Evolutionary conservation across 805 yeast species (phyloP).

Genomic region (Saturnispora zaruensis): DNA sequence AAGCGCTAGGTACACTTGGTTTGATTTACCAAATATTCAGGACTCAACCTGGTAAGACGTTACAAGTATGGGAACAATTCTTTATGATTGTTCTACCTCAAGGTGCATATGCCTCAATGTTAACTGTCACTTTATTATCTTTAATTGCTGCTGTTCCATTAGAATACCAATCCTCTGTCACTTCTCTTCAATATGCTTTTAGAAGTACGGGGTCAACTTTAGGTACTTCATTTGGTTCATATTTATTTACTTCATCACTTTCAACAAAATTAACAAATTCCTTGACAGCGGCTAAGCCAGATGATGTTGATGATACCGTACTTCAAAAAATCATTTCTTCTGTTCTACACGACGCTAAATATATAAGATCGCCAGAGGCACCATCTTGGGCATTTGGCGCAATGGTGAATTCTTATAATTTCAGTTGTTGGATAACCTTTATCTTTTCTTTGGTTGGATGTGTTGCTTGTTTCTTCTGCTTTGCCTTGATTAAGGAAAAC

Average conservation of each 20-base stretch:
- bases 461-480: conserved; percentile 32
- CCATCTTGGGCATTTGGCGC: conserved; percentile 43
- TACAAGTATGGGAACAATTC: conserved; percentile 33
- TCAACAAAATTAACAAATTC: conserved; percentile 21
- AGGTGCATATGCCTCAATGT: conserved; percentile 46
- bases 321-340: conserved; percentile 38
- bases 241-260: conserved; percentile 47
- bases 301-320: conserved; percentile 29
- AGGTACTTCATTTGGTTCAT: conserved; percentile 57
- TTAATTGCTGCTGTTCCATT: conserved; percentile 66
- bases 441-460: conserved; percentile 34
- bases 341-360: conserved; percentile 52
- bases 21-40: conserved; percentile 18
- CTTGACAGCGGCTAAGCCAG: conserved; percentile 29
- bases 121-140: conserved; percentile 58
- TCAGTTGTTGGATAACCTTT: conserved; percentile 47
- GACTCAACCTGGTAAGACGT: conserved; percentile 19
- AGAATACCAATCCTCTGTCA: conserved; percentile 57
- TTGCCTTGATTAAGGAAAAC: conserved; percentile 49
- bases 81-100: conserved; percentile 41
- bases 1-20: conserved; percentile 39
- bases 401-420: conserved; percentile 42
- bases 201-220: conserved; percentile 59
- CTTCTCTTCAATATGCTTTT: conserved; percentile 58
- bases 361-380: conserved; percentile 36